phyloP scores from a whole-genome alignment of 108 stramenopile genomes.

The Nitzschia putrida region DNA sequence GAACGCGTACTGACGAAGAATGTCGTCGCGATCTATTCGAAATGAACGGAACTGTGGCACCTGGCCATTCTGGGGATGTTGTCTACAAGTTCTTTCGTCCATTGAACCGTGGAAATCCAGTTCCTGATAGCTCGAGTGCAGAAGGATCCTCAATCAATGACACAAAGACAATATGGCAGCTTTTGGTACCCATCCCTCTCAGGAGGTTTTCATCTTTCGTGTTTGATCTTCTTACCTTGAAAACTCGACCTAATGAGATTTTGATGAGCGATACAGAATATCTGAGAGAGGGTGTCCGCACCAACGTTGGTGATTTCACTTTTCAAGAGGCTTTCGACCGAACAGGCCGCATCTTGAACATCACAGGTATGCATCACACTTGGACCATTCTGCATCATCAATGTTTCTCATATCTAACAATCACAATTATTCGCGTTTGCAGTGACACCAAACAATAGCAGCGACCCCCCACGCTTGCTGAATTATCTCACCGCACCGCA shows the following conservation, averaged over 20 bases:
- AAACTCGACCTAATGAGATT: conserved; percentile 76
- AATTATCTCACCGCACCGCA: conserved; percentile 99
- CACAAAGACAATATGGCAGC: conserved; percentile 70
- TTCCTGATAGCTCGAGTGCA: conserved; percentile 6
- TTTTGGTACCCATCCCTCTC: conserved; percentile 71
- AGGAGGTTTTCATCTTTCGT: conserved; percentile 60
- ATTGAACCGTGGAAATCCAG: conserved; percentile 28
- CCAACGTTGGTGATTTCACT: conserved; percentile 93
- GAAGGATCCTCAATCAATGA: conserved; percentile 44
- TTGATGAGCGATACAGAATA: conserved; percentile 93
- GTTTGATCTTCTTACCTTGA: conserved; percentile 74
- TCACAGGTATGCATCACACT: conserved; percentile 48
- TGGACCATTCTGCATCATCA: not conserved
- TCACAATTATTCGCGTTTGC: conserved; percentile 12
- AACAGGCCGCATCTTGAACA: conserved; percentile 97
- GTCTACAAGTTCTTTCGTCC: conserved; percentile 87
- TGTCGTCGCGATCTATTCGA: conserved; percentile 80
- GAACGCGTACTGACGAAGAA: conserved; percentile 93
- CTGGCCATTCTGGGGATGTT: conserved; percentile 82
- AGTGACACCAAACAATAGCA: conserved; percentile 91
- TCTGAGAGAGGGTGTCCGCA: conserved; percentile 75
- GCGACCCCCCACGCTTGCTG: conserved; percentile 89
- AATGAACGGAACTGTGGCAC: conserved; percentile 74
- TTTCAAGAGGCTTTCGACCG: conserved; percentile 98
- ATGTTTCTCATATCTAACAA: too few species aligned